Conservation (phyloP, 2,329 filamentous ascomycete species). For the Endocalyx cinctus region DNA sequence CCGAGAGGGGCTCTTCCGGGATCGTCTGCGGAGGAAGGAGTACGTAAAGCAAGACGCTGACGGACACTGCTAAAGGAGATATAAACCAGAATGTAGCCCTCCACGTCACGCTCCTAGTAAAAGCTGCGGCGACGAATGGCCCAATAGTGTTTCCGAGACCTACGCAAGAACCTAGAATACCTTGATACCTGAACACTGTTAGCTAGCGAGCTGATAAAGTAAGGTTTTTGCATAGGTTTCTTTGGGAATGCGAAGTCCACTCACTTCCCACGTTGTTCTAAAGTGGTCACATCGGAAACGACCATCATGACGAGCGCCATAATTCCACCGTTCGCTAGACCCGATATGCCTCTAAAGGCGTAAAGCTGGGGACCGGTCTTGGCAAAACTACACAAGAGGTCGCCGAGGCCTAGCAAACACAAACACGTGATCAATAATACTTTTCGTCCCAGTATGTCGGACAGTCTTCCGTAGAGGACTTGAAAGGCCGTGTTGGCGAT, state of each 20-base stretch:
- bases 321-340: conserved; percentile 31
- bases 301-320: conserved; percentile 33
- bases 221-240: too few relatives aligned
- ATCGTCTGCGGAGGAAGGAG: neutral
- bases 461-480: conserved; percentile 30
- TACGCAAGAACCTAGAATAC: conserved; percentile 39
- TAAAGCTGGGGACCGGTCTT: conserved; percentile 28
- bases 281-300: conserved; percentile 31
- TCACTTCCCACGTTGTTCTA: conserved; percentile 13
- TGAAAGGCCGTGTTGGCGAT: conserved; percentile 33
- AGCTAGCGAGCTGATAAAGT: neutral
- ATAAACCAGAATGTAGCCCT: neutral
- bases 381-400: conserved; percentile 29
- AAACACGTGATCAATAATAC: conserved; percentile 26
- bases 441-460: conserved; percentile 33
- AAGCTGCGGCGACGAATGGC: conserved; percentile 41
- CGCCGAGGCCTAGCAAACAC: conserved; percentile 22
- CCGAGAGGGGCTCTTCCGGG: neutral
- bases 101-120: conserved; percentile 12
- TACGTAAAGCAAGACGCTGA: neutral
- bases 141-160: conserved; percentile 42
- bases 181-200: conserved; percentile 30
- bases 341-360: conserved; percentile 29
- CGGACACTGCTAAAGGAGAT: neutral
- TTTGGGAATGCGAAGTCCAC: neutral